A percentile compares a stretch with the other conserved stretches of the same genome.
phyloP scores from a whole-genome alignment of 257 asterid species.

The Henckelia pumila region DNA sequence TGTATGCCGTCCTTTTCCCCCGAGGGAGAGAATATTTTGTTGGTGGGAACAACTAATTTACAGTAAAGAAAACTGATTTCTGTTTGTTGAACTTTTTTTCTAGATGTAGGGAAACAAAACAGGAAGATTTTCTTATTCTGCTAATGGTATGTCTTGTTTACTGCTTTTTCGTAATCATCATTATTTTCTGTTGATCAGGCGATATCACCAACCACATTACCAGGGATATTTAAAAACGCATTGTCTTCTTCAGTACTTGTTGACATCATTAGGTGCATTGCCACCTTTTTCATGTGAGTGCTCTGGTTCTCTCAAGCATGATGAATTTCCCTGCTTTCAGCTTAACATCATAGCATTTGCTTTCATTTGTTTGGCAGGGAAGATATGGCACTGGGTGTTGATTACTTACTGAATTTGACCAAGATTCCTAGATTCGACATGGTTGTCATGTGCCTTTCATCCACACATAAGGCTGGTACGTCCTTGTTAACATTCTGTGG shows the following conservation, averaged over 20 bases:
- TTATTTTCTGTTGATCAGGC: constrained; percentile 42
- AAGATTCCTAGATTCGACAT: constrained; percentile 81
- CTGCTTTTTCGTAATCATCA: constrained; percentile 2
- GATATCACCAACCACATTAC: constrained; percentile 68
- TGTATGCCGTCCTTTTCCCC: background rate
- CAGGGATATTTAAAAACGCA: constrained; percentile 80
- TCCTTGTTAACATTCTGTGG: constrained; percentile 1
- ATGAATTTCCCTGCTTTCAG: constrained; percentile 16
- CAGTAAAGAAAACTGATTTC: background rate
- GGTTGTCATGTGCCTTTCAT: constrained; percentile 83
- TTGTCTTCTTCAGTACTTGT: constrained; percentile 74
- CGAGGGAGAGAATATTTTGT: background rate
- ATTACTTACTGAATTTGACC: constrained; percentile 66
- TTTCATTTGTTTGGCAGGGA: constrained; percentile 55
- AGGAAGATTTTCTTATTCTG: background rate
- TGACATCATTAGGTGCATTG: constrained; percentile 71
- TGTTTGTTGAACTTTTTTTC: background rate
- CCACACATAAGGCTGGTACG: constrained; percentile 78
- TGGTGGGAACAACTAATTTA: background rate
- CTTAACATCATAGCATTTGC: constrained; percentile 19
- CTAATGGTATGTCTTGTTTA: background rate
- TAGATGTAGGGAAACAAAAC: background rate
- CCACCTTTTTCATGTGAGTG: constrained; percentile 71
- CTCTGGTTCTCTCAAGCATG: constrained; percentile 20
- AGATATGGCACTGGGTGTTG: constrained; percentile 67